Evolutionary conservation across 2,329 filamentous ascomycete species (phyloP).

Genomic region (Plectosphaerella cucumerina): DNA sequence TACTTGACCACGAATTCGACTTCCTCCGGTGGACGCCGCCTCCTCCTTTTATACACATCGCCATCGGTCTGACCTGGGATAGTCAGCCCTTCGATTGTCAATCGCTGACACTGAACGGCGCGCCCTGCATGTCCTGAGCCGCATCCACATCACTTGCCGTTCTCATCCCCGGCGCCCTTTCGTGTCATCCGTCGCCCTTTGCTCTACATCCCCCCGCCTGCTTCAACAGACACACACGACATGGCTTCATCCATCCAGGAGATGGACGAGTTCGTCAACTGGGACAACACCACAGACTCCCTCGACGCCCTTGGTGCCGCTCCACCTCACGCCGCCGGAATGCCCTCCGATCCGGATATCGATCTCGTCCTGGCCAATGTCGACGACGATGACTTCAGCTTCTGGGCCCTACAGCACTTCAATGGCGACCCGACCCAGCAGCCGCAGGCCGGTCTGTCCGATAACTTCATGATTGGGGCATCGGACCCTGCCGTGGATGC

Average conservation of each 20-base stretch:
- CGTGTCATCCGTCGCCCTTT: not conserved
- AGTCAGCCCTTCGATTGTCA: no score
- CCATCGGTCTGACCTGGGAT: no score
- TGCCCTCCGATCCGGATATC: conserved; percentile 35
- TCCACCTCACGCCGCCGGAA: conserved; percentile 27
- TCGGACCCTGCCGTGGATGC: conserved; percentile 11
- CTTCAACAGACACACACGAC: not conserved
- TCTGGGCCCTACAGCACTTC: conserved; percentile 56
- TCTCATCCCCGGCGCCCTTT: not conserved
- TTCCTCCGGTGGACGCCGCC: not conserved
- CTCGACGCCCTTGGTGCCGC: conserved; percentile 18
- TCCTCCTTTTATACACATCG: not conserved
- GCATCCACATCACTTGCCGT: not conserved
- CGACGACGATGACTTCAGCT: conserved; percentile 56
- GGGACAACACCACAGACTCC: conserved; percentile 46
- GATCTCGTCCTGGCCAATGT: conserved; percentile 52
- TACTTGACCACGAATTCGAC: not conserved
- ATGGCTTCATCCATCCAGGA: conserved; percentile 40
- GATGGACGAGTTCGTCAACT: conserved; percentile 61
- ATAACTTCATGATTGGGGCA: conserved; percentile 21
- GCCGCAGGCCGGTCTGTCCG: not conserved
- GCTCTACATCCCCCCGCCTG: not conserved
- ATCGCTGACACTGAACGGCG: not conserved
- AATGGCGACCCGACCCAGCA: conserved; percentile 22
- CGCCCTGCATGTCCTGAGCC: not conserved